Percentiles rank a stretch among this genome's conserved stretches.
Conservation (phyloP, 2,329 filamentous ascomycete genomes). For the Colletotrichum chlorophyti region DNA sequence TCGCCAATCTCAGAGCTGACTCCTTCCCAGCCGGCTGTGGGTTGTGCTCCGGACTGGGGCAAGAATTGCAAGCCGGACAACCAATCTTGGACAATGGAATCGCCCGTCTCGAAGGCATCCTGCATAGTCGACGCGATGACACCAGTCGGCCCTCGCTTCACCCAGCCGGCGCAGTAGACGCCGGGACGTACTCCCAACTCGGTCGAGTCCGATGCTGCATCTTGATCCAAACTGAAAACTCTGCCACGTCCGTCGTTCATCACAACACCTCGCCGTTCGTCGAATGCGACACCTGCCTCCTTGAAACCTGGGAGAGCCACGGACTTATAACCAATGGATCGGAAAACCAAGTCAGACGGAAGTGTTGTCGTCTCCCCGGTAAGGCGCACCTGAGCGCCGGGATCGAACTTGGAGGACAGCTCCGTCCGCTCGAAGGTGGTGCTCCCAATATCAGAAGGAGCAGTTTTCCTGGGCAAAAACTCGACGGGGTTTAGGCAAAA, state of each 20-base stretch:
- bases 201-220: constrained; percentile 37
- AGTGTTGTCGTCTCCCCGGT: constrained; percentile 61
- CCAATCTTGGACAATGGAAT: constrained; percentile 86
- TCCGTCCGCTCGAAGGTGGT: constrained; percentile 72
- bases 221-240: constrained; percentile 53
- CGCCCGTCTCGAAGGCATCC: constrained; percentile 89
- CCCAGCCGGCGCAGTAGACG: constrained; percentile 94
- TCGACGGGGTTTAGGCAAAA: constrained; percentile 81
- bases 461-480: constrained; percentile 61
- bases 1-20: constrained; percentile 66
- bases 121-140: constrained; percentile 97
- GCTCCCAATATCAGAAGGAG: constrained; percentile 60
- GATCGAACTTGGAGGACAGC: constrained; percentile 62
- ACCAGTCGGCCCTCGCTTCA: constrained; percentile 91
- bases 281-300: constrained; percentile 79
- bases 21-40: constrained; percentile 74
- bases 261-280: constrained; percentile 76
- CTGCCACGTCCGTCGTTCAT: constrained; percentile 83
- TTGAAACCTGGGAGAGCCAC: constrained; percentile 76
- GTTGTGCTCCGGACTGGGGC: constrained; percentile 12
- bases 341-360: constrained; percentile 77
- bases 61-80: constrained; percentile 49
- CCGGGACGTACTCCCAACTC: constrained; percentile 64
- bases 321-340: constrained; percentile 95
- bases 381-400: constrained; percentile 52